Base-by-base conservation (phyloP, 768 basidiomycete genomes). In the Candolleomyces aberdarensis region DNA sequence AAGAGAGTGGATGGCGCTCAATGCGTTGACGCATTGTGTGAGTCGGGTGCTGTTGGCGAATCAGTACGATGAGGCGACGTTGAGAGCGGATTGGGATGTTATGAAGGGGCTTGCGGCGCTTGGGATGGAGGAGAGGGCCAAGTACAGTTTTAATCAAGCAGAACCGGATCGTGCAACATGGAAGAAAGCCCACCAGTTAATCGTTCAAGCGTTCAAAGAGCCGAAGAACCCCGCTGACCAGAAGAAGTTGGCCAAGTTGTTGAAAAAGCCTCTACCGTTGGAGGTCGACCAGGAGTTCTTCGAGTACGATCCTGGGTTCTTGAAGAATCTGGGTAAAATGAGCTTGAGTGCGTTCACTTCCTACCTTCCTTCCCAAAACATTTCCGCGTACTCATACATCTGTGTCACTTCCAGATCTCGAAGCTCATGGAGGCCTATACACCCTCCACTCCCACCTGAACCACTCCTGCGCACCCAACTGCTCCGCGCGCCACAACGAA, bases 381-480 rank as follows among this genome's bases (percentile, higher is more conserved):
- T 11, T 7, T 36, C 11, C 36, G 36, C 2, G 6, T 11, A 36
- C 36, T 36, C 36, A 11, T 36, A 6, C 6, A 11, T 36, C 8
- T 36, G 36, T 36, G 36, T 47, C 43, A 19, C 41, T 17, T 22
- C 7, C 56, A 89, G 89, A 94, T 68, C 77, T 94, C 55, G 94
- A 95, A 74, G 84, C 88, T 1, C 91, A 94, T 58, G 93, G 92
- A 2, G 94, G 93, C 2, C 76, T 96, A 10, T 96, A 95, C 74
- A 83, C 81, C 20, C 80, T 95, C 5, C 93, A 96, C 70, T 89
- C 93, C 2, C 91, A 95, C 65, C 72, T 96, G 32, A 97, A 96
- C 72, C 94, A 97, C 71, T 82, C 82, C 7, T 97, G 94, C 72
- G 71, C 76, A 17, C 92, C 94, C 0, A 96, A 93, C 71, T 66